phyloP scores from a whole-genome alignment of 768 basidiomycete species.

The Mrakia frigida region DNA sequence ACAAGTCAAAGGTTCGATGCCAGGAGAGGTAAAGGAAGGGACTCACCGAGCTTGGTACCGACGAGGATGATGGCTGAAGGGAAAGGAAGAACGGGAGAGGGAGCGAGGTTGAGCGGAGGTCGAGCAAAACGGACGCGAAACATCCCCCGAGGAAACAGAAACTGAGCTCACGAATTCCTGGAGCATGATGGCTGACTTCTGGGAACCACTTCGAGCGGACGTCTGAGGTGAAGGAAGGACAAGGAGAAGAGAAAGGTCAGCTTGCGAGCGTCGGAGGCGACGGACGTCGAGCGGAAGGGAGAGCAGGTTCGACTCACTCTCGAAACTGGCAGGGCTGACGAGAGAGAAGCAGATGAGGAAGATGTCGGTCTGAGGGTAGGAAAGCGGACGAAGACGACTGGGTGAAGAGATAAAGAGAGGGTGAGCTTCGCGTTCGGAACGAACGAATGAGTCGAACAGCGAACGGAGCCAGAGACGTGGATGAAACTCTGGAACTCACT shows the following conservation, averaged over 20 bases:
- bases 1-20: neutral
- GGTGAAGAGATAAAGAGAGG: neutral
- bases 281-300: neutral
- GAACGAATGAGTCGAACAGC: no score
- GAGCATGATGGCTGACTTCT: slow-evolving; percentile 27
- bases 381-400: slow-evolving; percentile 82
- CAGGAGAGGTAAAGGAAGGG: neutral
- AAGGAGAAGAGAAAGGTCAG: neutral
- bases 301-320: slow-evolving; percentile 1
- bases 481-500: no score
- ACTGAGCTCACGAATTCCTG: neutral
- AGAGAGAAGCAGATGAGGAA: slow-evolving; percentile 99
- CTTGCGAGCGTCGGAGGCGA: neutral
- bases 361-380: slow-evolving; percentile 98
- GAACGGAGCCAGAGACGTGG: no score
- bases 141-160: neutral
- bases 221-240: slow-evolving; percentile 43
- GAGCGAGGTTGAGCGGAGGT: neutral
- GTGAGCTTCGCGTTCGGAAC: neutral
- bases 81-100: neutral
- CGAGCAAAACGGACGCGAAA: neutral
- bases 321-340: slow-evolving; percentile 75
- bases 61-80: slow-evolving; percentile 23
- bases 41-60: slow-evolving; percentile 18
- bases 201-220: slow-evolving; percentile 72